Evolutionary conservation across 257 asterid genomes (phyloP).

Genomic region (Gentiana dahurica): DNA sequence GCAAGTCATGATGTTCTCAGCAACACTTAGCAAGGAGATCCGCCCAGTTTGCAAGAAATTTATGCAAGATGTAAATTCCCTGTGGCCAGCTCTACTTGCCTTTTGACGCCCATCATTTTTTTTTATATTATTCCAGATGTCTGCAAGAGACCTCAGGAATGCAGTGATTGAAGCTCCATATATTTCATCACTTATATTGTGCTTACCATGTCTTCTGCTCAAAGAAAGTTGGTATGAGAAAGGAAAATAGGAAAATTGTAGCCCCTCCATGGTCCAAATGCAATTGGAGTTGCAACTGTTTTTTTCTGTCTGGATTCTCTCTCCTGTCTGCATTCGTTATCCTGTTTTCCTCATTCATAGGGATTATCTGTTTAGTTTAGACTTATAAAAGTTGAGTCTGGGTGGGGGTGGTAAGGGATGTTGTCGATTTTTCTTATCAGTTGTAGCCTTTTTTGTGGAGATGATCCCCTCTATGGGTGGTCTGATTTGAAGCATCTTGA

Average conservation of each 20-base stretch:
- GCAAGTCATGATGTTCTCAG: constrained; percentile 92
- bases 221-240: not conserved
- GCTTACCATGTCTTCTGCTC: constrained; percentile 15
- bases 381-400: not conserved
- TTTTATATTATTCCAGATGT: constrained; percentile 28
- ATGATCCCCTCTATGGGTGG: constrained; percentile 15
- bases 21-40: constrained; percentile 85
- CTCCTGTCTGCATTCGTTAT: not conserved
- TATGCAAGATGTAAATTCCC: constrained; percentile 88
- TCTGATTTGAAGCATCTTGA: constrained; percentile 23
- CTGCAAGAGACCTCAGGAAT: constrained; percentile 22
- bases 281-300: not conserved
- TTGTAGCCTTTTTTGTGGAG: constrained; percentile 11
- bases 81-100: constrained; percentile 62
- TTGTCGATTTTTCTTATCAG: not conserved
- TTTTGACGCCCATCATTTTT: constrained; percentile 37
- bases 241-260: not conserved
- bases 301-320: no score
- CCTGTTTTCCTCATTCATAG: not conserved
- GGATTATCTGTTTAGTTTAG: not conserved
- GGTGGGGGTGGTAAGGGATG: constrained; percentile 4
- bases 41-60: constrained; percentile 92
- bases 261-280: not conserved
- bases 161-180: constrained; percentile 40
- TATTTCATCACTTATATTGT: constrained; percentile 23